Evolutionary conservation across 108 stramenopile genomes (phyloP).

Genomic region (Tribonema minus): DNA sequence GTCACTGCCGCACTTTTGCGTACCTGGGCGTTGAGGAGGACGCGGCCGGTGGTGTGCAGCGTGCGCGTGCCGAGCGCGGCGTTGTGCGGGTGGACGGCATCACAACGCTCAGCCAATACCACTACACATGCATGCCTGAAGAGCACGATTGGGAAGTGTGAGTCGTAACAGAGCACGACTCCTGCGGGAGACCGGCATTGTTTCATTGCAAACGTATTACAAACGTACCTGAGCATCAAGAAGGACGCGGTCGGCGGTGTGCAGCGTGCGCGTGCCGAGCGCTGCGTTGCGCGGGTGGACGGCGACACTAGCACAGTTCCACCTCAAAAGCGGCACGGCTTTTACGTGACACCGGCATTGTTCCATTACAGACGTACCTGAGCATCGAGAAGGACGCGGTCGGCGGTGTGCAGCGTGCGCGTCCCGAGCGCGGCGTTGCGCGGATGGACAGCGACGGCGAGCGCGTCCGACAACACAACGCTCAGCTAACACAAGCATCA

Average conservation of each 20-base stretch:
- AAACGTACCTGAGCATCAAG: constrained; percentile 4
- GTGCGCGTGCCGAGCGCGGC: neutral
- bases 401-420: neutral
- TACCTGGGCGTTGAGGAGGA: neutral
- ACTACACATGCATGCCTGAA: too few relatives aligned
- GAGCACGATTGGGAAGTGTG: too few relatives aligned
- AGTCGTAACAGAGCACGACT: too few relatives aligned
- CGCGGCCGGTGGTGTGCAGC: neutral
- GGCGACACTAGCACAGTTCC: neutral
- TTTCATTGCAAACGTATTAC: too few relatives aligned
- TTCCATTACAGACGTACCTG: too few relatives aligned
- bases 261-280: neutral
- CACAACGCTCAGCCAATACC: too few relatives aligned
- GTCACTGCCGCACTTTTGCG: too few relatives aligned
- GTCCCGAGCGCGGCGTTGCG: neutral
- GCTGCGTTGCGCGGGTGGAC: constrained; percentile 1
- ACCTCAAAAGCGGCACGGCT: too few relatives aligned
- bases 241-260: neutral
- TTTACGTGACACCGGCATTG: too few relatives aligned
- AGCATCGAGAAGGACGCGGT: neutral
- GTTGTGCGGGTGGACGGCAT: constrained; percentile 3
- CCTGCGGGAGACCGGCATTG: too few relatives aligned
- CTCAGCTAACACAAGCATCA: too few relatives aligned
- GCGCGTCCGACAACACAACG: too few relatives aligned
- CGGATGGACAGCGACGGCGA: constrained; percentile 1